Evolutionary conservation across 805 yeast genomes (phyloP).

Genomic region (Nematodospora valgi): DNA sequence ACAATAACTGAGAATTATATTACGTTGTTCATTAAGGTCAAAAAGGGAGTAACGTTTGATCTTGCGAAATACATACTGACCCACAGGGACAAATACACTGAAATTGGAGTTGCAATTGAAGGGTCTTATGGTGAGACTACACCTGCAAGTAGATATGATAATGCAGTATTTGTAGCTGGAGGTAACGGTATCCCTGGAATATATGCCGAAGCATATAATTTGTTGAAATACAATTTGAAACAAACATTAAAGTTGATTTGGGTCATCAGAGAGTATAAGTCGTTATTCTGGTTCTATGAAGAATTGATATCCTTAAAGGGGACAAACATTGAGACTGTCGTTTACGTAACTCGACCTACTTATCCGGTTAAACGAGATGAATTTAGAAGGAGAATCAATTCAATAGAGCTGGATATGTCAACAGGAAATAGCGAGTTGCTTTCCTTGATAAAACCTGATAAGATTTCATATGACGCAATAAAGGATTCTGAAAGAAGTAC

Average conservation of each 20-base stretch:
- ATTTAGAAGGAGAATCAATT: constrained; percentile 23
- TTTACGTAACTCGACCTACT: constrained; percentile 26
- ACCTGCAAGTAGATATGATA: constrained; percentile 25
- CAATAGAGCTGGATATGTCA: background rate
- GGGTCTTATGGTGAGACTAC: constrained; percentile 38
- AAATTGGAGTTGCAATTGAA: constrained; percentile 33
- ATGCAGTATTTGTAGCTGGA: constrained; percentile 35
- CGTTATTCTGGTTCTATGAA: constrained; percentile 46
- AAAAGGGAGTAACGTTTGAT: constrained; percentile 28
- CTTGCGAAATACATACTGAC: constrained; percentile 18
- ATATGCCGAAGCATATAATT: constrained; percentile 29
- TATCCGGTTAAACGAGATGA: constrained; percentile 24
- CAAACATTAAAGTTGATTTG: constrained; percentile 49
- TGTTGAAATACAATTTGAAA: constrained; percentile 11
- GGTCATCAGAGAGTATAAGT: constrained; percentile 53
- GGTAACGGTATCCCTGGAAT: constrained; percentile 43
- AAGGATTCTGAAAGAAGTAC: background rate
- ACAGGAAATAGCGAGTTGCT: background rate
- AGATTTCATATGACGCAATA: background rate
- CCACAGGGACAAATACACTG: constrained; percentile 15
- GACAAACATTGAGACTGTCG: constrained; percentile 20
- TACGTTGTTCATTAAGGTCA: constrained; percentile 31
- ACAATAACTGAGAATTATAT: constrained; percentile 20
- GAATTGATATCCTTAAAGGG: constrained; percentile 30
- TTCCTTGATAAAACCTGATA: background rate